Evolutionary conservation across 1,139 yeast genomes (phyloP).

Genomic region (Blastobotrys proliferans): DNA sequence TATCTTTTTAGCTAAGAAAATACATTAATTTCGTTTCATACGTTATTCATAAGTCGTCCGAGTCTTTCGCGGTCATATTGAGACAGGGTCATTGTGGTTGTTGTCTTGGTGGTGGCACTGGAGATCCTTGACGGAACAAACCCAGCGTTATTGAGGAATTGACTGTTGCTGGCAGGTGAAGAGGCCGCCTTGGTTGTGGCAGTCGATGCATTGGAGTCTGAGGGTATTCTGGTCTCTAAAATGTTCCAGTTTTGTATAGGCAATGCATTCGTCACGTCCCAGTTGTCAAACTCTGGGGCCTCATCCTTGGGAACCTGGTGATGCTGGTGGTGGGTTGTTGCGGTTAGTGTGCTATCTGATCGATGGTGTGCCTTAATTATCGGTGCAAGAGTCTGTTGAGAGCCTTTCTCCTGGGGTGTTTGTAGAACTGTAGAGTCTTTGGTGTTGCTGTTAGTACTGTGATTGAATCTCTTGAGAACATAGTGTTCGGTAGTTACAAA

Average conservation of each 20-base stretch:
- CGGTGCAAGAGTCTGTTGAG: conserved; percentile 9
- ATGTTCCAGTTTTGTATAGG: no score
- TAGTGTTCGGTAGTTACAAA: conserved; percentile 6
- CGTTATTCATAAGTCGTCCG: no score
- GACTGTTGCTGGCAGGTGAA: not conserved
- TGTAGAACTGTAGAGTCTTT: no score
- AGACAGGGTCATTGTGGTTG: no score
- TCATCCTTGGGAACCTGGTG: conserved; percentile 2
- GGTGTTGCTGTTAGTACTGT: no score
- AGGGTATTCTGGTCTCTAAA: no score
- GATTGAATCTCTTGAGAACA: not conserved
- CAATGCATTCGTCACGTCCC: conserved; percentile 11
- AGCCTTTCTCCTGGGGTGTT: conserved; percentile 3
- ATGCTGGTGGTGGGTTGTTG: not conserved
- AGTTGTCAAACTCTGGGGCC: conserved; percentile 9
- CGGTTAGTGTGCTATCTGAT: conserved; percentile 5
- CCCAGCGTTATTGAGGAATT: conserved; percentile 11
- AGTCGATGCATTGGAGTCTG: no score
- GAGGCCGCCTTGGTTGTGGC: no score
- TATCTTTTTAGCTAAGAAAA: no score
- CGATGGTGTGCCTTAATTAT: conserved; percentile 12
- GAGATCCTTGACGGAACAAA: conserved; percentile 8
- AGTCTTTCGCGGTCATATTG: conserved; percentile 10
- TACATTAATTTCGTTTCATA: no score
- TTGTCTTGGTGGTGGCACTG: conserved; percentile 1